Evolutionary conservation across 345 rosid species (phyloP), one percentile per base, ranked within the genome.

Genomic region (Theobroma cacao): DNA sequence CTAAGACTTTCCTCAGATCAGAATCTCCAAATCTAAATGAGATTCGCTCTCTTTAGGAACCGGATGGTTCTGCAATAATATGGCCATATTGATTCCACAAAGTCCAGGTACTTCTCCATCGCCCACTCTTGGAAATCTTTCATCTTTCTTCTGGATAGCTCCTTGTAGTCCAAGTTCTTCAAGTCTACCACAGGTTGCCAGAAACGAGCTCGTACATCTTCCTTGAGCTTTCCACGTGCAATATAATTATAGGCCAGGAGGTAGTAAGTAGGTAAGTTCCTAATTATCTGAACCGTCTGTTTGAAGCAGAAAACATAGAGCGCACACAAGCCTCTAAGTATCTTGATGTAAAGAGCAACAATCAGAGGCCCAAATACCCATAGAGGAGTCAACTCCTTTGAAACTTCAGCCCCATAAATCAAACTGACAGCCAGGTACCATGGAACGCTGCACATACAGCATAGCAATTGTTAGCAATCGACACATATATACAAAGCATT

Each of bases 51-150:
- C 87, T 95, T 95, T 31, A 95, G 86, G 84, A 93, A 95, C 82
- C 99, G 88, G 87, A 95, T 89, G 50, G 98, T 91, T 85, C 96
- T 87, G 85, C 99, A 95, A 84, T 95, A 93, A 82, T 84, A 86
- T n/a, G 98, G 98, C 98, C 99, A 95, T 82, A 95, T 79, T 38
- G 93, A 91, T 78, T 95, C 98, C 76, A 95, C 86, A 75, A 75
- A 93, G 78, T 92, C 98, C 85, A 95, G 74, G 83, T 91, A 89
- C 81, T 73, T 86, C 85, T 95, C 99, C 83, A 75, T 26, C 80
- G 88, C 14, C 96, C 93, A 90, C 38, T 67, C 93, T 86, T 81
- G 83, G 45, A 93, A 69, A 80, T 80, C 89, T 86, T 85, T 85
- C 82, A 89, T 80, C 76, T 80, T 92, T 78, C 70, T 86, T 79